Evolutionary conservation across 2,329 filamentous ascomycete genomes (phyloP).

Genomic region (Fusarium penzigii): DNA sequence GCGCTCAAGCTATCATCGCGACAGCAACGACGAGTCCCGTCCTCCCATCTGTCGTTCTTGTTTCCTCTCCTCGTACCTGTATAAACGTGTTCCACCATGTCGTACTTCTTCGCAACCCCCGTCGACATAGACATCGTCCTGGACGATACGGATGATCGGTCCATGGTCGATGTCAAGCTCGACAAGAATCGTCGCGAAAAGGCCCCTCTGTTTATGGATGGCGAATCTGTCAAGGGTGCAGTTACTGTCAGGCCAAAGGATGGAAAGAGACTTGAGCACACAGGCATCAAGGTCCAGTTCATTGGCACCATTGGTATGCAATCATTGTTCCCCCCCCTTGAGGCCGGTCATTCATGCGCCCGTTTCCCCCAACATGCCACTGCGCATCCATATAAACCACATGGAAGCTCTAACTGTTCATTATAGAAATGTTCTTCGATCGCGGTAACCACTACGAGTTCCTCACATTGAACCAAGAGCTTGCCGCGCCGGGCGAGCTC

Average conservation of each 20-base stretch:
- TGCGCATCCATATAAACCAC: not conserved
- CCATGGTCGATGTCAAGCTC: conserved; percentile 96
- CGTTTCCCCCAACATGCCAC: conserved; percentile 9
- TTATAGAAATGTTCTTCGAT: conserved; percentile 97
- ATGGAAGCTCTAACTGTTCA: conserved; percentile 1
- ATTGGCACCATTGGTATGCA: conserved; percentile 90
- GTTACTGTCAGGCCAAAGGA: conserved; percentile 97
- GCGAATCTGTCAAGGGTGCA: conserved; percentile 94
- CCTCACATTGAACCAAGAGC: conserved; percentile 92
- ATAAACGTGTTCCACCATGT: conserved; percentile 60
- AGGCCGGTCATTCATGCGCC: conserved; percentile 4
- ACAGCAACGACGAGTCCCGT: not conserved
- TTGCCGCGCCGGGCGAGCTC: conserved; percentile 94
- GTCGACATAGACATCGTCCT: conserved; percentile 99
- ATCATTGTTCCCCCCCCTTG: conserved; percentile 1
- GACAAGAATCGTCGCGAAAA: conserved; percentile 98
- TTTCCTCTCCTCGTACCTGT: not conserved
- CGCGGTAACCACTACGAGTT: conserved; percentile 99
- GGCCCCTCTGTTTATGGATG: conserved; percentile 95
- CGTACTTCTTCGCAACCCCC: conserved; percentile 96
- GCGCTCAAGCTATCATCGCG: conserved; percentile 12
- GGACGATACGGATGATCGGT: conserved; percentile 89
- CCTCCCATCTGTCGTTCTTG: not conserved
- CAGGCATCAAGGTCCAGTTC: conserved; percentile 99
- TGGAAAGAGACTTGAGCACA: conserved; percentile 96